phyloP scores from a whole-genome alignment of 2,329 filamentous ascomycete genomes.

The Arthrinium puccinioides region DNA sequence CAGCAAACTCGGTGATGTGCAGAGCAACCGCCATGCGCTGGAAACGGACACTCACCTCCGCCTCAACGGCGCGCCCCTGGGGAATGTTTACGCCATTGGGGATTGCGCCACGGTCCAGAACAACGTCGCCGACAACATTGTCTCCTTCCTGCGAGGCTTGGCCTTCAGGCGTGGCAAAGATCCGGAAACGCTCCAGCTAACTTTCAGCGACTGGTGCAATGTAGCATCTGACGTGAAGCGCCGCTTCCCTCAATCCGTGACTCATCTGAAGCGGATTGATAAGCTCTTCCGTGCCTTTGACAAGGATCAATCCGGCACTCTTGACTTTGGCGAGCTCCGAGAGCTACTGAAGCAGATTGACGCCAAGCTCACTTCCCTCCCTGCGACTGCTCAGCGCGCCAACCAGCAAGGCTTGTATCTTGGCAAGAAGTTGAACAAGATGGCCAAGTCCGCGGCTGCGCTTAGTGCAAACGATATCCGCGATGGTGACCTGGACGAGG shows the following conservation, averaged over 20 bases:
- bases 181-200: constrained; percentile 78
- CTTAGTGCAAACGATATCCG: constrained; percentile 72
- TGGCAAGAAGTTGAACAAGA: constrained; percentile 87
- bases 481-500: constrained; percentile 86
- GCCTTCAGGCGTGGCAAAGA: constrained; percentile 91
- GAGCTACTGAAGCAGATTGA: constrained; percentile 91
- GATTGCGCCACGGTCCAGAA: constrained; percentile 97
- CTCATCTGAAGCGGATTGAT: constrained; percentile 83
- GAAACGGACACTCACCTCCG: constrained; percentile 94
- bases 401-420: constrained; percentile 95
- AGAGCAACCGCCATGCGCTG: constrained; percentile 84
- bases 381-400: constrained; percentile 90
- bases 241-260: constrained; percentile 83
- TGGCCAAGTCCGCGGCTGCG: constrained; percentile 70
- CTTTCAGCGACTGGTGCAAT: constrained; percentile 79
- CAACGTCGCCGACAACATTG: constrained; percentile 86
- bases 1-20: constrained; percentile 63
- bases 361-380: constrained; percentile 85
- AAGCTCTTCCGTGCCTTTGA: constrained; percentile 89
- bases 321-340: constrained; percentile 87
- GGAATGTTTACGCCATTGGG: constrained; percentile 93
- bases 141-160: constrained; percentile 80
- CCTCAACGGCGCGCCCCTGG: constrained; percentile 78
- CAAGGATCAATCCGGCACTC: constrained; percentile 83
- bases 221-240: constrained; percentile 79